These are phyloP conservation scores for Chalciporus pseudorubinellus DNA, from an alignment of 768 basidiomycete genomes.

Conservation along the genomic window DNA sequence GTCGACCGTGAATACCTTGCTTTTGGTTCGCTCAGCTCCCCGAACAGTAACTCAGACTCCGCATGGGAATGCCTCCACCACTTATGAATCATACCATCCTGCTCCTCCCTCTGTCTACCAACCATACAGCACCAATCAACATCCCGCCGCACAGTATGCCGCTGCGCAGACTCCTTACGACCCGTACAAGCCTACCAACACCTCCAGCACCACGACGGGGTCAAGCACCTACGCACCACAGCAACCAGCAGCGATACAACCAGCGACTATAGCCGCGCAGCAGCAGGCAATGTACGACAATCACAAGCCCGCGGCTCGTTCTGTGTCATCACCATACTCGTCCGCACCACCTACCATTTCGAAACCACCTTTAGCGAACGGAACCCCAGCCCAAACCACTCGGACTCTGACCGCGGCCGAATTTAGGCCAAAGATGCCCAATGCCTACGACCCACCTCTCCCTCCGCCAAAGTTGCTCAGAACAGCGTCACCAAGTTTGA, in stretches of 20 bases:
- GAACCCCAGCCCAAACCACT: constrained; percentile 29
- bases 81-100: constrained; percentile 28
- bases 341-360: constrained; percentile 14
- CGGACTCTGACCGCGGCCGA: constrained; percentile 42
- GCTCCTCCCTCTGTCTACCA: constrained; percentile 16
- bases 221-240: constrained; percentile 24
- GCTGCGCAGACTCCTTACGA: constrained; percentile 25
- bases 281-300: constrained; percentile 29
- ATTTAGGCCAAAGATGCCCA: constrained; percentile 61
- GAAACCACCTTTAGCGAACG: constrained; percentile 17
- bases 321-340: constrained; percentile 27
- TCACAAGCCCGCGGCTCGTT: constrained; percentile 22
- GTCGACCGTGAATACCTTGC: constrained; percentile 5
- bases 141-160: constrained; percentile 15
- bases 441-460: constrained; percentile 79
- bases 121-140: constrained; percentile 12
- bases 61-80: constrained; percentile 11
- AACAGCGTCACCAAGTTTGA: constrained; percentile 22
- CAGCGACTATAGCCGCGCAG: constrained; percentile 15
- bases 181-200: constrained; percentile 35
- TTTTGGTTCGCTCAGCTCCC: constrained; percentile 5
- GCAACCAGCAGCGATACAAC: constrained; percentile 10
- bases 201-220: constrained; percentile 8
- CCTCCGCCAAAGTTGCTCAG: constrained; percentile 43
- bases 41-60: constrained; percentile 11